Evolutionary conservation across 139 green algal genomes (phyloP), one percentile per base, ranked within the genome.

Genomic region (Asterochloris erici): DNA sequence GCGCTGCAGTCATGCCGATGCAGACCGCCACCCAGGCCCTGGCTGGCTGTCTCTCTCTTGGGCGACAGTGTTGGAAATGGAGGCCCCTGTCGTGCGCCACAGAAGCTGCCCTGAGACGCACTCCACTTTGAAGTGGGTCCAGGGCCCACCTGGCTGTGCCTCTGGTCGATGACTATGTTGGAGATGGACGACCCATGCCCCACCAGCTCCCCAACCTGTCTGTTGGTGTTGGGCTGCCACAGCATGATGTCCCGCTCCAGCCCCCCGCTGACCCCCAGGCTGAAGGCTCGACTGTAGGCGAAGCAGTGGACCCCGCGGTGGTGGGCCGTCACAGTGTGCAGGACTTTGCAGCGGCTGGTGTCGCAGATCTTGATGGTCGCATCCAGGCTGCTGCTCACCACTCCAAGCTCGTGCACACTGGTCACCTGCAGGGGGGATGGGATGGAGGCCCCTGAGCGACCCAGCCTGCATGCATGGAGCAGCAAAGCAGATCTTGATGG

Each of bases 181-280:
- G 84, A 88, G 15, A 97, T 88, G 70, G 86, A 90, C 54, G 88
- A 87, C 38, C 87, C 91, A 86, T 97, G 93, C 17, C 94, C 93
- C 24, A 82, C 83, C 68, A 91, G 88, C 86, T 87, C 85, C n/a
- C 83, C 86, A 13, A 86, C 73, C 47, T 77, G 38, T 54, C 70
- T 84, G 38, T 86, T 85, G 70, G 78, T 83, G 28, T 74, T 85
- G 69, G 79, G 74, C 81, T 95, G 90, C 94, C 94, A 97, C 24
- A 97, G 74, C 62, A 95, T 87, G 68, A 96, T 88, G 84, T 94
- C 92, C 24, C 94, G 87, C 86, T 96, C 93, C 38, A 93, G 81
- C 12, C 93, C 94, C 69, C 90, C 94, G 63, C 85, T 92, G 9
- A 90, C 93, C 81, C 95, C 92, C 75, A 94, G 83, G 29, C 88